Evolutionary conservation across 2,329 filamentous ascomycete species (phyloP).

Genomic region (Helicocarpus griseus): DNA sequence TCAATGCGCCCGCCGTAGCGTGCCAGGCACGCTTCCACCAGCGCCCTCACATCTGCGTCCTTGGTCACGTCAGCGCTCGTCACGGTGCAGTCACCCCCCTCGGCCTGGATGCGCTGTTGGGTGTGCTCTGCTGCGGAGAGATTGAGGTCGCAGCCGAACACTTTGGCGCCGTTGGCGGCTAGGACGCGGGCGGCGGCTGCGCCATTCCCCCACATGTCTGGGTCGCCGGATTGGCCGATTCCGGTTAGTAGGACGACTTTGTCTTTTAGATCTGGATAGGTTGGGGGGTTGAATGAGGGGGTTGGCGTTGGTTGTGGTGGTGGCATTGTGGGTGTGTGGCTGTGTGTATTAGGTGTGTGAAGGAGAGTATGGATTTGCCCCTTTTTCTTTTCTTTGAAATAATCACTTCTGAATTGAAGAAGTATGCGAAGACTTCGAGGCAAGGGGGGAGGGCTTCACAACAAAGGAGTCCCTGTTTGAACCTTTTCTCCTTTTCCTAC

Average conservation of each 20-base stretch:
- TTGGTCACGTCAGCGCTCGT: conserved; percentile 45
- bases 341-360: not conserved
- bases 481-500: too few relatives aligned
- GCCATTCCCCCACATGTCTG: conserved; percentile 43
- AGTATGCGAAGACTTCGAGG: too few relatives aligned
- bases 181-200: conserved; percentile 41
- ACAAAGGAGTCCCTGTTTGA: too few relatives aligned
- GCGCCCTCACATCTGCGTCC: conserved; percentile 40
- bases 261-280: conserved; percentile 14
- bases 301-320: not conserved
- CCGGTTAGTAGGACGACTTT: conserved; percentile 20
- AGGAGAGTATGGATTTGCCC: not conserved
- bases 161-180: conserved; percentile 38
- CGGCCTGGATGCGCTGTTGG: conserved; percentile 27
- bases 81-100: conserved; percentile 29
- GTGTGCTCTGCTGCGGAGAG: conserved; percentile 33
- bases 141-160: conserved; percentile 44
- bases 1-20: conserved; percentile 47
- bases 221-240: conserved; percentile 28
- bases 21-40: conserved; percentile 44
- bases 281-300: conserved; percentile 3
- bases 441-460: too few relatives aligned
- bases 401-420: too few relatives aligned
- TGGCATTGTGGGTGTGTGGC: not conserved
- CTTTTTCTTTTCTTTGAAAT: too few relatives aligned